Evolutionary conservation across 2,329 filamentous ascomycete species (phyloP).

Genomic region (Colletotrichum aenigma): DNA sequence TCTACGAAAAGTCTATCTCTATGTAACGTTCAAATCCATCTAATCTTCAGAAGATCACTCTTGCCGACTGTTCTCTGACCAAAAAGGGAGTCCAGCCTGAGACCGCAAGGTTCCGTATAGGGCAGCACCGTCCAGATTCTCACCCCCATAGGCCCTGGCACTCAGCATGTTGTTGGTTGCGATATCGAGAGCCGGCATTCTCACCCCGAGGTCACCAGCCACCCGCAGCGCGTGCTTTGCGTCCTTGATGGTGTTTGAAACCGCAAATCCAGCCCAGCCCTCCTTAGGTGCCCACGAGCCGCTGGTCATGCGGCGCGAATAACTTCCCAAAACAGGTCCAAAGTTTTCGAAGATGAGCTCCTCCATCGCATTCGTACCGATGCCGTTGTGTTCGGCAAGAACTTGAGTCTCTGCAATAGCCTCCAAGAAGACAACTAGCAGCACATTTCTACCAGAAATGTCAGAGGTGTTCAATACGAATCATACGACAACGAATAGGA

Average conservation of each 20-base stretch:
- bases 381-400: conserved; percentile 47
- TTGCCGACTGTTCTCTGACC: conserved; percentile 32
- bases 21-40: neutral
- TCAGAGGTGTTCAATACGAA: neutral
- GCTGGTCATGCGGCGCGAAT: conserved; percentile 39
- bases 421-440: conserved; percentile 52
- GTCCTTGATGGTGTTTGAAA: conserved; percentile 57
- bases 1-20: neutral
- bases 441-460: conserved; percentile 42
- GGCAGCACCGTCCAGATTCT: conserved; percentile 48
- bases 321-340: conserved; percentile 37
- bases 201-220: conserved; percentile 41
- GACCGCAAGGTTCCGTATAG: conserved; percentile 51
- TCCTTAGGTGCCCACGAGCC: conserved; percentile 39
- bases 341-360: conserved; percentile 45
- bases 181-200: conserved; percentile 41
- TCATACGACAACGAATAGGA: neutral
- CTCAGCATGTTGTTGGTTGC: conserved; percentile 5
- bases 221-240: conserved; percentile 51
- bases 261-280: conserved; percentile 47
- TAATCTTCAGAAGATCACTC: neutral
- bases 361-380: conserved; percentile 44
- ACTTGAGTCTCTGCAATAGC: conserved; percentile 54
- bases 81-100: conserved; percentile 47
- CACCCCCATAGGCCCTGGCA: neutral